These are phyloP conservation scores for Fusarium sp. DNA, from an alignment of 2,329 filamentous ascomycete species.

Conservation along the genomic window DNA sequence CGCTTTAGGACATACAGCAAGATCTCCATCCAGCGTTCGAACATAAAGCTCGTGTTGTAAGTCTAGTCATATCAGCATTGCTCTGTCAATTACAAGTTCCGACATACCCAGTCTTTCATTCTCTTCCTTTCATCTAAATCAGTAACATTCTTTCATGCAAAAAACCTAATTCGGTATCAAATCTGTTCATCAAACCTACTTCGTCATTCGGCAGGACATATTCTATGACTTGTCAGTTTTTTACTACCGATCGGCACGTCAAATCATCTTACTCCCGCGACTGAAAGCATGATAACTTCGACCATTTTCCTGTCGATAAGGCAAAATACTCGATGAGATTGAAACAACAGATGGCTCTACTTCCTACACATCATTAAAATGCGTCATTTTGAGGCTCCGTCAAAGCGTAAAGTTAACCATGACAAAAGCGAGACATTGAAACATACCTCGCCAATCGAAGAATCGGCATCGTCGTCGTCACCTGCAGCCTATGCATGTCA, in stretches of 20 bases:
- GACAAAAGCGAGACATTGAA: background rate
- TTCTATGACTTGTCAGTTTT: background rate
- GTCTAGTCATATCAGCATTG: background rate
- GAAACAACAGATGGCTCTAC: background rate
- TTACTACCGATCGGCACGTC: rapidly evolving
- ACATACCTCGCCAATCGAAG: background rate
- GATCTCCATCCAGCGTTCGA: background rate
- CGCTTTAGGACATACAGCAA: background rate
- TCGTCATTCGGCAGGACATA: background rate
- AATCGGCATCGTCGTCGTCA: background rate
- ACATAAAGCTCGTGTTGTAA: background rate
- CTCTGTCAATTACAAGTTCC: rapidly evolving
- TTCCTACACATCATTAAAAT: background rate
- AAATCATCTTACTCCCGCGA: background rate
- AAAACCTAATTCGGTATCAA: rapidly evolving
- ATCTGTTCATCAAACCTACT: background rate
- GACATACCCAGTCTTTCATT: background rate
- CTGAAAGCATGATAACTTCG: background rate
- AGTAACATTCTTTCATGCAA: background rate
- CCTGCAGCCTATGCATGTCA: background rate
- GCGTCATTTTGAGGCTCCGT: background rate
- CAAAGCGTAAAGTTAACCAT: background rate
- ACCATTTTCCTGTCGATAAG: background rate
- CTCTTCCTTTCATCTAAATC: background rate
- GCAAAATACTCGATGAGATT: background rate